These are phyloP conservation scores for Apodospora peruviana DNA, from an alignment of 495 filamentous ascomycete genomes.

Conservation along the genomic window DNA sequence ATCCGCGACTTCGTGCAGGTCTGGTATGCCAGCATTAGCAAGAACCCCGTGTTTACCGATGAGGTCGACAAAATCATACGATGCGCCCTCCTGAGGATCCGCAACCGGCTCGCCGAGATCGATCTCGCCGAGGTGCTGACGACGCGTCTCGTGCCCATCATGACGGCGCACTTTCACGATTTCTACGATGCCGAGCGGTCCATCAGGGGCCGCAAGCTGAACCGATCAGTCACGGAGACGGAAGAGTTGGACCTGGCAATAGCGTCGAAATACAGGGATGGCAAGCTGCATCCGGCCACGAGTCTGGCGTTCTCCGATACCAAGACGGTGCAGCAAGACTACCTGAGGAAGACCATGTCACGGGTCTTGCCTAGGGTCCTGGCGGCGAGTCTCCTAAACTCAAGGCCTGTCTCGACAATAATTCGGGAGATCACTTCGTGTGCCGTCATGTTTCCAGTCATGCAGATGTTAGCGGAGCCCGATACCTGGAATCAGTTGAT, in stretches of 20 bases:
- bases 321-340: slow-evolving; percentile 77
- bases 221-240: slow-evolving; percentile 87
- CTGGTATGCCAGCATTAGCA: slow-evolving; percentile 87
- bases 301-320: slow-evolving; percentile 74
- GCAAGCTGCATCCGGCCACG: slow-evolving; percentile 86
- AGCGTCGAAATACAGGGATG: slow-evolving; percentile 84
- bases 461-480: slow-evolving; percentile 73
- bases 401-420: slow-evolving; percentile 71
- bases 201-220: slow-evolving; percentile 80
- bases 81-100: slow-evolving; percentile 62
- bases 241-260: slow-evolving; percentile 93
- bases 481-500: slow-evolving; percentile 97
- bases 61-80: slow-evolving; percentile 80
- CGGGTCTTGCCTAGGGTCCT: slow-evolving; percentile 71
- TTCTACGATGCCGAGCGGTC: slow-evolving; percentile 86
- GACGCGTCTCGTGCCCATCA: slow-evolving; percentile 74
- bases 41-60: slow-evolving; percentile 69
- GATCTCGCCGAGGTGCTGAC: slow-evolving; percentile 80
- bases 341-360: slow-evolving; percentile 66
- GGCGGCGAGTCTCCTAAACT: slow-evolving; percentile 65
- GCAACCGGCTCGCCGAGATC: slow-evolving; percentile 59
- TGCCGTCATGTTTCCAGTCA: slow-evolving; percentile 64
- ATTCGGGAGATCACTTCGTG: slow-evolving; percentile 81
- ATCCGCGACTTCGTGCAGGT: slow-evolving; percentile 78
- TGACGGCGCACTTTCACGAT: slow-evolving; percentile 87